Conservation (phyloP, 192 early-diverging fungal genomes). For the Jimgerdemannia lactiflua region DNA sequence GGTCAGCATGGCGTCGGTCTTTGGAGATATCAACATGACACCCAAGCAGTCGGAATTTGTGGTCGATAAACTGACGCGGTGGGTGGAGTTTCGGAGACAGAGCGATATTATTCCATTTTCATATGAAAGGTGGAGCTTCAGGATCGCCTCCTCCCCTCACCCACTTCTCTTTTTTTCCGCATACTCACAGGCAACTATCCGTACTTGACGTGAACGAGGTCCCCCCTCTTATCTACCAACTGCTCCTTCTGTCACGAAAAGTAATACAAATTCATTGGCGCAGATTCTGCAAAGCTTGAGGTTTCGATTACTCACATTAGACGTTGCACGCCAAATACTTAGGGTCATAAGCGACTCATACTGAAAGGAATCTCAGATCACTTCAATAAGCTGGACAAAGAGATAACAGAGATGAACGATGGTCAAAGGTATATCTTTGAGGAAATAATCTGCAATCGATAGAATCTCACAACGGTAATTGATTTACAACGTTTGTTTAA, state of each 20-base stretch:
- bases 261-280: constrained; percentile 12
- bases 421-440: neutral
- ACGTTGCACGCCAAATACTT: neutral
- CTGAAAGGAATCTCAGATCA: constrained; percentile 50
- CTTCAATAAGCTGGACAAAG: constrained; percentile 54
- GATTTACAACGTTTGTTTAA: neutral
- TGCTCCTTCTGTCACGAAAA: constrained; percentile 62
- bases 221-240: constrained; percentile 65
- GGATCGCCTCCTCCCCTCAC: no score
- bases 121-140: no score
- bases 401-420: constrained; percentile 3
- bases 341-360: constrained; percentile 54
- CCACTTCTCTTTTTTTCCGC: no score
- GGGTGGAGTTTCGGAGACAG: neutral
- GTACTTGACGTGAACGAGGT: constrained; percentile 49
- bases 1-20: neutral
- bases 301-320: neutral
- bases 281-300: neutral
- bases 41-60: neutral
- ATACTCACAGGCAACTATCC: constrained; percentile 32
- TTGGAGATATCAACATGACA: neutral
- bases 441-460: neutral
- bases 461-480: neutral
- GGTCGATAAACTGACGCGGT: neutral
- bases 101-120: no score